A percentile compares a stretch with the other conserved stretches of the same genome.
Evolutionary conservation across 2,329 filamentous ascomycete species (phyloP).

Genomic region (Trichoderma koningiopsis): DNA sequence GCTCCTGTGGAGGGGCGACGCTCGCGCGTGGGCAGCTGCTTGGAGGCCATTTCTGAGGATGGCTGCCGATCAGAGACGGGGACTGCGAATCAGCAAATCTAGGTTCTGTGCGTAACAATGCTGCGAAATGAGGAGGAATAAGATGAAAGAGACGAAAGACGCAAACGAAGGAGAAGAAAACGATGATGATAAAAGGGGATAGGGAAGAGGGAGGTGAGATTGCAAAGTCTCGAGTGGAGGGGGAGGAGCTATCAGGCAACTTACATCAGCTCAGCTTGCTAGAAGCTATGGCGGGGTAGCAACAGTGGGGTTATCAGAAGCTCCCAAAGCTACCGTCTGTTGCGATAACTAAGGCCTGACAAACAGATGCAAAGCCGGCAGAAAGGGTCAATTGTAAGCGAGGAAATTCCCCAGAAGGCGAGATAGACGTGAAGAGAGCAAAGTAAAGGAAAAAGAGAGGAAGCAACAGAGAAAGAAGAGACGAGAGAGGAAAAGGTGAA

Average conservation of each 20-base stretch:
- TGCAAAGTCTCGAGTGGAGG: neutral
- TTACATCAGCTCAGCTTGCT: conserved; percentile 22
- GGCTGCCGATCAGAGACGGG: neutral
- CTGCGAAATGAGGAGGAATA: neutral
- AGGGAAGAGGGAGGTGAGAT: neutral
- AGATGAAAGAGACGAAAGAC: neutral
- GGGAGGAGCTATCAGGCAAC: neutral
- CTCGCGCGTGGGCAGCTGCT: conserved; percentile 61
- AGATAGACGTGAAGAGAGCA: neutral
- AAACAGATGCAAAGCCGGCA: neutral
- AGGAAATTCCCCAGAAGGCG: neutral
- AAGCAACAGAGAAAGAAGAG: neutral
- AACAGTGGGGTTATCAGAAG: conserved; percentile 24
- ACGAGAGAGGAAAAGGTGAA: neutral
- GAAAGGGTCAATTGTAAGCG: conserved; percentile 9
- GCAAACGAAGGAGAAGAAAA: neutral
- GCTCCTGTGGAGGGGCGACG: conserved; percentile 79
- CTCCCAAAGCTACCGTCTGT: neutral
- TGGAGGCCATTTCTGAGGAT: conserved; percentile 38
- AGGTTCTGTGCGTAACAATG: neutral
- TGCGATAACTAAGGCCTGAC: neutral
- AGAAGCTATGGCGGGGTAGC: conserved; percentile 26
- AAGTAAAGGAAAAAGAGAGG: neutral
- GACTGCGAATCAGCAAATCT: conserved; percentile 1
- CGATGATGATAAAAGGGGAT: neutral